phyloP scores from a whole-genome alignment of 441 rosid genomes.

The Adansonia grandidieri region DNA sequence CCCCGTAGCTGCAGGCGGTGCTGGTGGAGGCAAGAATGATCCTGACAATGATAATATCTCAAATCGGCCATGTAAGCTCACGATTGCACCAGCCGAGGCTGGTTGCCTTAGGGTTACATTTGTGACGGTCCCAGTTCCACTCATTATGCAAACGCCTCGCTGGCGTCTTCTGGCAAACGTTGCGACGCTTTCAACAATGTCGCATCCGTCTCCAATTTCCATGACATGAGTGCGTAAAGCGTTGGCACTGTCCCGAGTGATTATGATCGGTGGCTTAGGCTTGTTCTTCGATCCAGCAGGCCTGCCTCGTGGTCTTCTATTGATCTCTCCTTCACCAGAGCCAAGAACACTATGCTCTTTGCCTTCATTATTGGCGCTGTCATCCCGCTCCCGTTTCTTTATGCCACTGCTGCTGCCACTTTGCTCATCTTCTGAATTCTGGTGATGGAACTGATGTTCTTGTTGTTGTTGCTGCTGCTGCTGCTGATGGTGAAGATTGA shows the following conservation, averaged over 20 bases:
- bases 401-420: constrained; percentile 62
- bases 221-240: constrained; percentile 88
- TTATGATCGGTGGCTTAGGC: constrained; percentile 84
- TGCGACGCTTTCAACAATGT: constrained; percentile 78
- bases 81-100: constrained; percentile 79
- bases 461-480: constrained; percentile 44
- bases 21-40: constrained; percentile 84
- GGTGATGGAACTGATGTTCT: constrained; percentile 49
- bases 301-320: constrained; percentile 80
- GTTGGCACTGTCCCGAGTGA: constrained; percentile 91
- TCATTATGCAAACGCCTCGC: constrained; percentile 86
- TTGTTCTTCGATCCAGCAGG: constrained; percentile 92
- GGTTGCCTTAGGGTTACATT: constrained; percentile 90
- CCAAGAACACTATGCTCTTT: constrained; percentile 43
- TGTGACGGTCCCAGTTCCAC: constrained; percentile 83
- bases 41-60: constrained; percentile 88
- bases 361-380: constrained; percentile 44
- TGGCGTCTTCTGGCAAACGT: constrained; percentile 82
- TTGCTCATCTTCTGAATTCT: constrained; percentile 75
- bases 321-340: constrained; percentile 52
- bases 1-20: constrained; percentile 91
- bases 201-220: constrained; percentile 88
- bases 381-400: constrained; percentile 69
- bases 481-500: constrained; percentile 68
- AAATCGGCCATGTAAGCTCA: constrained; percentile 80